Evolutionary conservation across 78 protist genomes (phyloP).

Genomic region (slime mould (Dictyostelium discoideum)): dicty_2.7 NC_007091.3:1831501-1832000

Average conservation of each 20-base stretch:
- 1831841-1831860: slow-evolving; percentile 93
- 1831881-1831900: slow-evolving; percentile 90
- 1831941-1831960: slow-evolving; percentile 97
- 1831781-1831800: slow-evolving; percentile 95
- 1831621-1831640: too few relatives aligned
- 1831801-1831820: slow-evolving; percentile 94
- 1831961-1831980: slow-evolving; percentile 96
- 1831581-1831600: too few relatives aligned
- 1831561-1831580: too few relatives aligned
- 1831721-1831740: too few relatives aligned
- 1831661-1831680: too few relatives aligned
- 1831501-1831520: slow-evolving; percentile 24
- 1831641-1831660: too few relatives aligned
- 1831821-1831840: slow-evolving; percentile 91
- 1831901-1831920: slow-evolving; percentile 96
- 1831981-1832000: slow-evolving; percentile 85
- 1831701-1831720: too few relatives aligned
- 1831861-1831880: slow-evolving; percentile 94
- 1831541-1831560: background rate
- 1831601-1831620: too few relatives aligned
- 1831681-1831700: too few relatives aligned
- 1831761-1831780: slow-evolving; percentile 60
- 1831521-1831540: slow-evolving; percentile 48
- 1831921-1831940: slow-evolving; percentile 92
- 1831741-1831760: background rate